Evolutionary conservation across 2,329 filamentous ascomycete species (phyloP).

Genomic region (Daldinia eschscholtzii): DNA sequence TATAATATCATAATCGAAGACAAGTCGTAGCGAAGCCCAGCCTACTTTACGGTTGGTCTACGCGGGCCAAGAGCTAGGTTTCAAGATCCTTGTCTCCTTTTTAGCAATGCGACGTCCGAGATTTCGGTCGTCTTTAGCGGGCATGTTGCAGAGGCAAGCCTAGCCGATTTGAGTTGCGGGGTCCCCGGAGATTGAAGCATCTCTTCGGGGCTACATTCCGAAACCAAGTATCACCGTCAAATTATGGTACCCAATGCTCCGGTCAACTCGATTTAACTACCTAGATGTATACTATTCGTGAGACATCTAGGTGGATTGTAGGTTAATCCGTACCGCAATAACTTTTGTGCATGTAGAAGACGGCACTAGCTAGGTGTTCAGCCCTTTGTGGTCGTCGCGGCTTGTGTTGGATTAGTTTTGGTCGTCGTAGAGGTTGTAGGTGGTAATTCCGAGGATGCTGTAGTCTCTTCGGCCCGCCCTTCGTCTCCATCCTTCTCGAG

Average conservation of each 20-base stretch:
- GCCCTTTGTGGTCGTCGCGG: neutral
- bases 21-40: neutral
- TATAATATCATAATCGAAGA: neutral
- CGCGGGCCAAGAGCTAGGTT: conserved; percentile 21
- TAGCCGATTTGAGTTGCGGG: conserved; percentile 16
- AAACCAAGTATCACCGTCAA: neutral
- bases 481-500: conserved; percentile 47
- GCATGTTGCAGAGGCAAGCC: conserved; percentile 12
- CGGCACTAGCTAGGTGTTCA: neutral
- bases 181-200: conserved; percentile 15
- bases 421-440: conserved; percentile 23
- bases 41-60: neutral
- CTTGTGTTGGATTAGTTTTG: neutral
- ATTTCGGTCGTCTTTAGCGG: conserved; percentile 10
- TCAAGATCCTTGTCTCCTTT: conserved; percentile 29
- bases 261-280: neutral
- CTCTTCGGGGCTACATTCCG: neutral
- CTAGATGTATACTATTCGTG: neutral
- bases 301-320: neutral
- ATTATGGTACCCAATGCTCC: neutral
- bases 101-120: conserved; percentile 9
- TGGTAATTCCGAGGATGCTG: conserved; percentile 30
- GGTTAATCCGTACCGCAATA: neutral
- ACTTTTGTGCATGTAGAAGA: neutral
- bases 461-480: conserved; percentile 35